Base-by-base conservation (phyloP, 2,329 filamentous ascomycete genomes). In the Daldinia sp. region DNA sequence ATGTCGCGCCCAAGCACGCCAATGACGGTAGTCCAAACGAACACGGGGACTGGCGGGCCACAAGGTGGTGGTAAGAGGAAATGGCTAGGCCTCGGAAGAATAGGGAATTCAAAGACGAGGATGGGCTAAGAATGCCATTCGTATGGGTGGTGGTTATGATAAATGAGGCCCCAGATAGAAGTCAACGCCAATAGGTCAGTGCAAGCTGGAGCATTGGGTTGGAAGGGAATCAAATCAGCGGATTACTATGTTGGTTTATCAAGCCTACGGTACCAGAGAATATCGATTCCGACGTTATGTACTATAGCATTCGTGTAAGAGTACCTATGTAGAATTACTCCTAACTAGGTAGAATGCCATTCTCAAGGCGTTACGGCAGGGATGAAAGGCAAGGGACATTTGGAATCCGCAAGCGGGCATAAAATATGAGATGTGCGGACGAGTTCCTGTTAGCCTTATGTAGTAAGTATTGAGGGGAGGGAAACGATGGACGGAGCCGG, bases 21-120 rank as follows among this genome's bases (percentile, higher is more conserved):
- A 11, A 58, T 57, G 8, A 68, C 61, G 3, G 59, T 34, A 19
- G 39, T 56, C 3, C 64, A 51, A 25, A 43, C 45, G 7, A 61
- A 47, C 13, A 17, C 51, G 27, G 49, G 54, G 13, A 43, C 61
- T 27, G 17, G 30, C 29, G 55, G 50, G 29, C 29, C 63, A 32
- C 52, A 60, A 61, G 56, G 64, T 5, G 51, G 49, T 39, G 64
- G 66, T 10, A 68, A 61, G 54, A 71, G 71, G 15, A 75, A 72
- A 35, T 75, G 73, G 73, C 59, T 75, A 0, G 68, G 69, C 8
- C 58, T 75, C n/a, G 73, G 72, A 25, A 71, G 66, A 52, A 72
- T 68, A 66, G 67, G 67, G 8, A 70, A 66, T 19, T 25, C 67
- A 27, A 75, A 69, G 58, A 72, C 60, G 15, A 68, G 67, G 25